Evolutionary conservation across 2,329 filamentous ascomycete genomes (phyloP), one percentile per base, ranked within the genome.

Genomic region (Juglanconis oblonga): DNA sequence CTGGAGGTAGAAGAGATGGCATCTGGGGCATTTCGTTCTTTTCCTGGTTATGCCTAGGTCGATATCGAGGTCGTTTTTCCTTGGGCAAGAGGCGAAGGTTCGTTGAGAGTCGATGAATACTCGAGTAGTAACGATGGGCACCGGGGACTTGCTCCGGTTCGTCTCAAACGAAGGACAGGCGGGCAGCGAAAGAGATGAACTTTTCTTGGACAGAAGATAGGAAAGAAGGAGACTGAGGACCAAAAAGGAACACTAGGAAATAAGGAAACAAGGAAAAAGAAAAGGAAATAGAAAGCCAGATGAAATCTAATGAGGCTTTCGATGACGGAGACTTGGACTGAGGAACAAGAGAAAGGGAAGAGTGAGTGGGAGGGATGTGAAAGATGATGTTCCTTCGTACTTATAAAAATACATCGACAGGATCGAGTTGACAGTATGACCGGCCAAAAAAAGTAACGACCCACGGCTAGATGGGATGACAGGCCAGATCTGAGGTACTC

Each of bases 281-380:
- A 55, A 40, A 60, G 73, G 76, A 69, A 74, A 75, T 68, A 73
- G 74, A 67, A 73, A 74, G 66, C 73, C 71, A 68, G 74, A 71
- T 74, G 74, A 24, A 74, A 77, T 63, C 76, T 79, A 69, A 74
- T 79, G 65, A 77, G 81, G 64, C 74, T 76, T 32, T 73, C 77
- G 56, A 75, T 76, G 32, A 76, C 67, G 58, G 66, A 68, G 64
- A 55, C 62, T 69, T 66, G 68, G 72, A 66, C 68, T 69, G 71
- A 69, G 67, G 70, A 70, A 70, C 68, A 71, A 68, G 71, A 70
- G 73, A 72, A 72, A 71, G 67, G 61, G 60, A 57, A 62, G 63
- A 71, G 66, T 68, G 67, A 64, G 64, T 62, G 62, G 53, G 61
- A 60, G 60, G 33, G 13, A 29, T 58, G 61, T 62, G 59, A 62